These are phyloP conservation scores for Solanum chilense DNA, from an alignment of 257 asterid species.

Conservation along the genomic window DNA sequence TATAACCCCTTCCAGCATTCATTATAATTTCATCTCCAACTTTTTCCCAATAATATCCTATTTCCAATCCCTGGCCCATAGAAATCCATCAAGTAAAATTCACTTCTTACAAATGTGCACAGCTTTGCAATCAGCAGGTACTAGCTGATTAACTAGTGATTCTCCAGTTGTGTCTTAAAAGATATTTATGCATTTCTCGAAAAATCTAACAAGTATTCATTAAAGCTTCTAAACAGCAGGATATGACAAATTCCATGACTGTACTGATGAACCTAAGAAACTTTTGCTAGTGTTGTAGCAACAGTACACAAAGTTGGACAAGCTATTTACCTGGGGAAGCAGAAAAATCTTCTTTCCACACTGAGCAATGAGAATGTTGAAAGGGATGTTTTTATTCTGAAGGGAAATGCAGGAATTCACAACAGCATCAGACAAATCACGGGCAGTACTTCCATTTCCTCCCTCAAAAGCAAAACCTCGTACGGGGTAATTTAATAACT, in stretches of 20 bases:
- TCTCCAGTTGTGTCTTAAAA: background rate
- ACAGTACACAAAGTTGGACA: background rate
- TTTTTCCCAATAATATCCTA: background rate
- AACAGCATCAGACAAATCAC: constrained; percentile 38
- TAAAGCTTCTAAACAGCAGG: background rate
- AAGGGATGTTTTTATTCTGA: constrained; percentile 50
- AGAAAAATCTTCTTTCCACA: constrained; percentile 53
- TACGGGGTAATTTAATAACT: constrained; percentile 50
- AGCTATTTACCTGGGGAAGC: constrained; percentile 52
- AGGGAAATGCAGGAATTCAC: constrained; percentile 49
- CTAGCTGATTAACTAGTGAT: background rate
- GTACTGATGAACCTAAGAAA: background rate
- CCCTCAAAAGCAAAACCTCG: constrained; percentile 60
- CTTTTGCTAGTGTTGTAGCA: background rate
- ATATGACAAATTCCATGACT: background rate
- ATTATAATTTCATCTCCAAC: background rate
- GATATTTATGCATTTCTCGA: background rate
- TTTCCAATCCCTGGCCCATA: background rate
- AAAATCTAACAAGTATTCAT: background rate
- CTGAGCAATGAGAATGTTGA: constrained; percentile 51
- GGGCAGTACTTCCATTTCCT: constrained; percentile 16
- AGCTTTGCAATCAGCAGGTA: background rate
- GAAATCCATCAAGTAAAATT: background rate
- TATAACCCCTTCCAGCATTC: background rate
- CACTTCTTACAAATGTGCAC: background rate